Evolutionary conservation across 306 rosid species (phyloP), one percentile per base, ranked within the genome.

Genomic region (Quercus alba): DNA sequence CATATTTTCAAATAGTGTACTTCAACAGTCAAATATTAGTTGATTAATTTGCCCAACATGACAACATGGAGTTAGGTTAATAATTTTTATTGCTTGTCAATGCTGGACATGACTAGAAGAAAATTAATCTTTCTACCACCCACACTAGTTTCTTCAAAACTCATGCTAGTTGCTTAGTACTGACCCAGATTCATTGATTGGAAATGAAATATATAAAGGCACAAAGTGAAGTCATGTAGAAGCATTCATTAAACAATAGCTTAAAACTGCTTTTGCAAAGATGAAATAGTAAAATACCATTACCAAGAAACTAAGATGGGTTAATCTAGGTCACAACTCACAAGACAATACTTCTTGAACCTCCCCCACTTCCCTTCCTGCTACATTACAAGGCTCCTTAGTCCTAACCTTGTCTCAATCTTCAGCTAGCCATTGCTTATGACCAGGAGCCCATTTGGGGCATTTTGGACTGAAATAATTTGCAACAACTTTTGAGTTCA

Each of bases 371-470:
- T 62, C 35, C 69, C 2, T 33, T 38, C 18, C 31, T 10, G 26
- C 66, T 59, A n/a, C 62, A 19, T 56, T 2, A n/a, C 46, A 7
- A 56, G 21, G 73, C 63, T 38, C n/a, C 64, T 38, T 19, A 74
- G 44, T 17, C 74, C 31, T 46, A 38, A 38, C 11, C 30, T 63
- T 28, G 5, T 14, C 33, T 73, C 38, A 77, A 8, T 77, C 73
- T 41, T 71, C 28, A 61, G 62, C 56, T 62, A 75, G 74, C 88
- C 88, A 87, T 56, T 73, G 79, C 79, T 74, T 85, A 9, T 64
- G 79, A 75, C 87, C 87, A 49, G 91, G 88, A 81, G 46, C 86
- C 89, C 89, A 90, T 10, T 58, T 76, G 15, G 91, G 94, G 54
- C 86, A 86, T 62, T 80, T 81, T 17, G 83, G 77, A 66, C 91